Evolutionary conservation across 768 basidiomycete species (phyloP).

Genomic region (Lactarius vividus): DNA sequence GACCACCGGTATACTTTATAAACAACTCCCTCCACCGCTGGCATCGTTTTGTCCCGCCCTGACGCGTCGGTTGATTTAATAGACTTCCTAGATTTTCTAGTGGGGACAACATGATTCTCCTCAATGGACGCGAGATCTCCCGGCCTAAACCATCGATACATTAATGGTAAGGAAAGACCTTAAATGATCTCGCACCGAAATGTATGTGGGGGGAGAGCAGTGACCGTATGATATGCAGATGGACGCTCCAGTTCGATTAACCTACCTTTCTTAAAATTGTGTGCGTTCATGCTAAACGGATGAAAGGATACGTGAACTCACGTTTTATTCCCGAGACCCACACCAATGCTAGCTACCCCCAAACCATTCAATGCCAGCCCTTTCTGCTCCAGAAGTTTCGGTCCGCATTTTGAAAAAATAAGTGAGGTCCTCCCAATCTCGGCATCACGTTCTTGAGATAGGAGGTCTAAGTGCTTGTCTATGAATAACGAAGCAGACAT

Average conservation of each 20-base stretch:
- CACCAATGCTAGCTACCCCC: constrained; percentile 63
- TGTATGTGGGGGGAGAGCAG: constrained; percentile 80
- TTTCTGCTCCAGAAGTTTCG: constrained; percentile 82
- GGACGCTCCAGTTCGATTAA: constrained; percentile 86
- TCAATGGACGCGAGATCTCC: constrained; percentile 90
- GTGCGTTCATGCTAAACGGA: not conserved
- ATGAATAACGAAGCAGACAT: constrained; percentile 54
- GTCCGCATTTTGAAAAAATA: constrained; percentile 77
- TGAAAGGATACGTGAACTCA: constrained; percentile 33
- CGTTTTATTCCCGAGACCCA: constrained; percentile 94
- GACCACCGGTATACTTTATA: constrained; percentile 56
- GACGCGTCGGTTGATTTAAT: constrained; percentile 49
- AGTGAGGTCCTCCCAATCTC: constrained; percentile 80
- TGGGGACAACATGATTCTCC: constrained; percentile 50
- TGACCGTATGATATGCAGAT: constrained; percentile 68
- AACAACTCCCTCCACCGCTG: constrained; percentile 72
- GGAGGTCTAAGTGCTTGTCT: constrained; percentile 60
- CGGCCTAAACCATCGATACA: constrained; percentile 45
- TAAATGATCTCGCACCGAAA: constrained; percentile 53
- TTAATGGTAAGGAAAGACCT: not conserved
- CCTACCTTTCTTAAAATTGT: constrained; percentile 46
- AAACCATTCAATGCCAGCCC: constrained; percentile 79
- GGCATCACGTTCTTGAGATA: constrained; percentile 72
- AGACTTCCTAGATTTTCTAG: constrained; percentile 38
- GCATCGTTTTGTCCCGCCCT: constrained; percentile 24